These are phyloP conservation scores for Plectosphaerella sp. DNA, from an alignment of 2,329 filamentous ascomycete species.

Conservation along the genomic window DNA sequence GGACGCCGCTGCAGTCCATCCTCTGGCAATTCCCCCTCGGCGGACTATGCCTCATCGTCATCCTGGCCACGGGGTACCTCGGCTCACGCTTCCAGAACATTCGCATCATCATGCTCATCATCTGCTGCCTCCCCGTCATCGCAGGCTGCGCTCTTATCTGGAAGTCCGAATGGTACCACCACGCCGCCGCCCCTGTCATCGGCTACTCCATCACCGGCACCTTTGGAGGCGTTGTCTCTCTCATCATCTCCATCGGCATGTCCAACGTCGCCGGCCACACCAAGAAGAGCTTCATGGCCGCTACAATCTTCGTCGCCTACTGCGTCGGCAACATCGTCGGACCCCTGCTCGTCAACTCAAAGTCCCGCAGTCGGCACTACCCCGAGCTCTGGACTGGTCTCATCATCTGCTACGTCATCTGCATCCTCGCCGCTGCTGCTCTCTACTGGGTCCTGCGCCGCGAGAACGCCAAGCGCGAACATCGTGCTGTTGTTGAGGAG, in stretches of 20 bases:
- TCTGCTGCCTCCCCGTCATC: slow-evolving; percentile 69
- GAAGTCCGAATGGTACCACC: slow-evolving; percentile 61
- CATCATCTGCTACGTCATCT: slow-evolving; percentile 64
- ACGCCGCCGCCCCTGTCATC: slow-evolving; percentile 60
- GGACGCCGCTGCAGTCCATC: slow-evolving; percentile 58
- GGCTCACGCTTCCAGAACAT: slow-evolving; percentile 57
- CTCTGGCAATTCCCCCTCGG: slow-evolving; percentile 73
- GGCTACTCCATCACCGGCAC: slow-evolving; percentile 71
- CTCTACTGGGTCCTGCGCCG: slow-evolving; percentile 55
- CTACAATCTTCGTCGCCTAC: slow-evolving; percentile 70
- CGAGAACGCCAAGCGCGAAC: slow-evolving; percentile 52
- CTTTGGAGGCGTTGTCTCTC: slow-evolving; percentile 65
- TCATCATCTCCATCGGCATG: slow-evolving; percentile 47
- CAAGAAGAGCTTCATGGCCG: slow-evolving; percentile 74
- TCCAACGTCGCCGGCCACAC: slow-evolving; percentile 72
- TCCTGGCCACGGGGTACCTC: slow-evolving; percentile 62
- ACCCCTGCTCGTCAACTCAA: slow-evolving; percentile 64
- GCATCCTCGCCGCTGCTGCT: slow-evolving; percentile 50
- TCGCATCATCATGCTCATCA: slow-evolving; percentile 58
- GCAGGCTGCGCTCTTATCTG: slow-evolving; percentile 72
- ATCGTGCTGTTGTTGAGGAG: slow-evolving; percentile 46
- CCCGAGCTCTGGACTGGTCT: slow-evolving; percentile 67
- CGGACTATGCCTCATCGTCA: slow-evolving; percentile 61
- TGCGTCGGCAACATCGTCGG: slow-evolving; percentile 74
- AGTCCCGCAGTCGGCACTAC: slow-evolving; percentile 63